These are phyloP conservation scores for Sarocladiaceae sp. DNA, from an alignment of 2,329 filamentous ascomycete genomes.

Conservation along the genomic window DNA sequence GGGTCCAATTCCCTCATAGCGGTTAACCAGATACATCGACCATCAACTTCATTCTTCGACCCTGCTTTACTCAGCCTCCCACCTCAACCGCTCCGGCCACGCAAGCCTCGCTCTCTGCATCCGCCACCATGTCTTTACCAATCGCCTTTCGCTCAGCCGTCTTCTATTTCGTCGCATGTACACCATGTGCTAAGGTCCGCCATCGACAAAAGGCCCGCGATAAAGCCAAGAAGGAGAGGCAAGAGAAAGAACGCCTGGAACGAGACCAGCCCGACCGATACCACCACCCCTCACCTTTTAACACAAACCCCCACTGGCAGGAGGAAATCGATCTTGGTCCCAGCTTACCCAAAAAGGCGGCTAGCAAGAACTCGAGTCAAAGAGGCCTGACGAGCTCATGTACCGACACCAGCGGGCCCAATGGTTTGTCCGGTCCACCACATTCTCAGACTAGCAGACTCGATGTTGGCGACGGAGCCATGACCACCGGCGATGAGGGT, in stretches of 20 bases:
- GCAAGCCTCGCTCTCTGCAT: background rate
- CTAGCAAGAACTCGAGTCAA: slow-evolving; percentile 52
- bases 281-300: slow-evolving; percentile 73
- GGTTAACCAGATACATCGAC: background rate
- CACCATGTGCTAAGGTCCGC: slow-evolving; percentile 67
- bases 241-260: slow-evolving; percentile 58
- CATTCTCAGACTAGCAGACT: slow-evolving; percentile 12
- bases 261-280: slow-evolving; percentile 68
- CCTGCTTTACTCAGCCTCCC: no score
- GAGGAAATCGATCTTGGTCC: slow-evolving; percentile 84
- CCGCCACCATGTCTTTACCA: slow-evolving; percentile 36
- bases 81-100: no score
- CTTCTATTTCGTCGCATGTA: slow-evolving; percentile 73
- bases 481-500: slow-evolving; percentile 26
- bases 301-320: slow-evolving; percentile 82
- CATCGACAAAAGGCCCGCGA: slow-evolving; percentile 64
- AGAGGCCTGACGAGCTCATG: slow-evolving; percentile 53
- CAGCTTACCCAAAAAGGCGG: slow-evolving; percentile 57
- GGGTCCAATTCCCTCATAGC: background rate
- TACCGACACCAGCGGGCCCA: slow-evolving; percentile 42
- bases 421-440: slow-evolving; percentile 22
- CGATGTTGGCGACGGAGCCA: slow-evolving; percentile 4
- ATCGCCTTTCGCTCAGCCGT: slow-evolving; percentile 66
- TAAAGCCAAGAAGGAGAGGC: slow-evolving; percentile 61
- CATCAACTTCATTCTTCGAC: background rate